Base-by-base conservation (phyloP, 192 early-diverging fungal species). In the Lunasporangiospora selenospora region DNA sequence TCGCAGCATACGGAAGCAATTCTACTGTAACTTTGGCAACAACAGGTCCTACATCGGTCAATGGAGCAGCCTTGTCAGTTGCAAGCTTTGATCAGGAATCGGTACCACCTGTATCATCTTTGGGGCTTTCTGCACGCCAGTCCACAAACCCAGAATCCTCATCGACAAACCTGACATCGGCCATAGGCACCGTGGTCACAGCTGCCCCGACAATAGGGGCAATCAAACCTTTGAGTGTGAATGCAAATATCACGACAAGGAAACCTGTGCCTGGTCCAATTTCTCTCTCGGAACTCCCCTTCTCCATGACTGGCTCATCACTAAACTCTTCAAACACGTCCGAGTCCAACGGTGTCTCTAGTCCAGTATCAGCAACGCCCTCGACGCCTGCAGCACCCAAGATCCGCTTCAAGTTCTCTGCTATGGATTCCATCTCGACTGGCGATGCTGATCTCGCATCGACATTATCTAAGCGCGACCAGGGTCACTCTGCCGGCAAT, bases 381-480 rank as follows among this genome's bases (percentile, higher is more conserved):
- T 53, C 55, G 18, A 18, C 49, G 26, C 52, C 39, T 13, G 41
- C 76, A 16, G 51, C 76, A 13, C 66, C 76, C 38, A 77, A 77
- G 39, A 67, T 69, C 41, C 47, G 65, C 8, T 63, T 69, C 65
- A 77, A 77, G n/a, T 63, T 67, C 30, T 67, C 64, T 2, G 64
- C 75, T 4, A 23, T 62, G 27, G 48, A 60, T 30, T 41, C 58
- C 2, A 40, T 46, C 21, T 62, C 67, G 2, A 51, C 65, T 9
- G 49, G 29, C 7, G 59, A 38, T 0, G 44, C 53, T 36, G 39
- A 61, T 6, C 18, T 53, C 3, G 30, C 61, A 2, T 45, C 65
- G 6, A 53, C 56, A 0, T 37, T 45, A 16, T 40, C 16, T 19
- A 73, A 73, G 41, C 60, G 67, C 12, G 67, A 71, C 0, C 58